A percentile compares a stretch with the other conserved stretches of the same genome.
Conservation (phyloP, 192 early-diverging fungal genomes). For the Rhizophagus sp. region DNA sequence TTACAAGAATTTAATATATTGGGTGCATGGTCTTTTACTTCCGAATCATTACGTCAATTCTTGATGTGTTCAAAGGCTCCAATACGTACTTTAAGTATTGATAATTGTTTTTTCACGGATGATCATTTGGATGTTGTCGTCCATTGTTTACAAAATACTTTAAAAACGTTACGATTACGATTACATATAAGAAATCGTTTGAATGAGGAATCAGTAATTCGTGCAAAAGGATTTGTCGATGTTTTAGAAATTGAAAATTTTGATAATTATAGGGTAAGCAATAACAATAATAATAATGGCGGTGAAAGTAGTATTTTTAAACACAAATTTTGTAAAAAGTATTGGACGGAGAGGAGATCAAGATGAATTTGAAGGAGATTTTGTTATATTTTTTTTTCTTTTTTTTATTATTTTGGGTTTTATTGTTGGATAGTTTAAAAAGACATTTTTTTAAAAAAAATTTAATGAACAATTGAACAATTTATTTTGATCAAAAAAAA, state of each 20-base stretch:
- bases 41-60: neutral
- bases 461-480: too few relatives aligned
- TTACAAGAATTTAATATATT: neutral
- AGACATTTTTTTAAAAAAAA: neutral
- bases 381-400: too few relatives aligned
- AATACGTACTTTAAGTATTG: neutral
- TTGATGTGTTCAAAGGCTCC: neutral
- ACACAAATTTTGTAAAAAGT: neutral
- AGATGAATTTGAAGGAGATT: neutral
- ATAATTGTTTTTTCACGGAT: conserved; percentile 7
- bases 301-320: neutral
- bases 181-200: neutral
- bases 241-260: neutral
- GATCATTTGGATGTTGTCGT: neutral
- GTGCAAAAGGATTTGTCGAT: neutral
- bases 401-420: too few relatives aligned
- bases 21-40: conserved; percentile 1
- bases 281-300: neutral
- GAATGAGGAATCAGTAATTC: neutral
- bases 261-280: neutral
- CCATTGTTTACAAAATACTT: neutral
- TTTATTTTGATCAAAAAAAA: too few relatives aligned
- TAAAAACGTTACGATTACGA: neutral
- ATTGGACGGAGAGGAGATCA: neutral
- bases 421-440: neutral